Percentiles rank a stretch among this genome's conserved stretches.
phyloP scores from a whole-genome alignment of 2,329 filamentous ascomycete genomes.

The Aphanocladium album region DNA sequence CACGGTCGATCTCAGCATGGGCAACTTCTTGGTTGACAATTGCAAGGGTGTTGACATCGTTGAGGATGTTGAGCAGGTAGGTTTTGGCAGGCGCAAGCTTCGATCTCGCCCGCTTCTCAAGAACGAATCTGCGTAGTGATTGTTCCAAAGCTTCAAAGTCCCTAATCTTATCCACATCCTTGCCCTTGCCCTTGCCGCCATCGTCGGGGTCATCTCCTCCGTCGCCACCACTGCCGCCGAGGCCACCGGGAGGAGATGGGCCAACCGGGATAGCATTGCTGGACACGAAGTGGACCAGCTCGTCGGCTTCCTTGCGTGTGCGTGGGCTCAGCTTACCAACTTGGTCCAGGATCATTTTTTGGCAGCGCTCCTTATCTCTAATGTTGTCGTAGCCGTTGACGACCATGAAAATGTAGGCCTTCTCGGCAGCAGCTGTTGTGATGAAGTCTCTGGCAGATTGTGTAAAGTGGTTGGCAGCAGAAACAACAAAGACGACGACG shows the following conservation, averaged over 20 bases:
- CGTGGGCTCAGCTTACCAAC: slow-evolving; percentile 81
- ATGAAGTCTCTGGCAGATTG: slow-evolving; percentile 98
- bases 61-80: slow-evolving; percentile 88
- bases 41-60: slow-evolving; percentile 78
- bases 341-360: slow-evolving; percentile 91
- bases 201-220: slow-evolving; percentile 53
- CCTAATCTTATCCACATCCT: slow-evolving; percentile 78
- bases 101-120: slow-evolving; percentile 91
- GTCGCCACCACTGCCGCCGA: slow-evolving; percentile 49
- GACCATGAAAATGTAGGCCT: slow-evolving; percentile 98
- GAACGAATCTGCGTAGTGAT: slow-evolving; percentile 83
- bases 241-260: slow-evolving; percentile 51
- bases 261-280: slow-evolving; percentile 86
- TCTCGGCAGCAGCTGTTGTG: slow-evolving; percentile 88
- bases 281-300: slow-evolving; percentile 96
- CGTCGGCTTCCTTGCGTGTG: slow-evolving; percentile 85
- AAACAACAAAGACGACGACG: slow-evolving; percentile 97
- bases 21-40: slow-evolving; percentile 84
- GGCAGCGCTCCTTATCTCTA: slow-evolving; percentile 81
- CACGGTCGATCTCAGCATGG: slow-evolving; percentile 75
- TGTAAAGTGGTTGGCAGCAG: slow-evolving; percentile 95
- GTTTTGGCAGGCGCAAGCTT: slow-evolving; percentile 95
- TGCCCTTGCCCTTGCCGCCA: slow-evolving; percentile 71
- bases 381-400: slow-evolving; percentile 97
- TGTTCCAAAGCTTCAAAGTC: slow-evolving; percentile 90